Evolutionary conservation across 2,329 filamentous ascomycete species (phyloP), one percentile per base, ranked within the genome.

Genomic region (Ascochyta fabae): DNA sequence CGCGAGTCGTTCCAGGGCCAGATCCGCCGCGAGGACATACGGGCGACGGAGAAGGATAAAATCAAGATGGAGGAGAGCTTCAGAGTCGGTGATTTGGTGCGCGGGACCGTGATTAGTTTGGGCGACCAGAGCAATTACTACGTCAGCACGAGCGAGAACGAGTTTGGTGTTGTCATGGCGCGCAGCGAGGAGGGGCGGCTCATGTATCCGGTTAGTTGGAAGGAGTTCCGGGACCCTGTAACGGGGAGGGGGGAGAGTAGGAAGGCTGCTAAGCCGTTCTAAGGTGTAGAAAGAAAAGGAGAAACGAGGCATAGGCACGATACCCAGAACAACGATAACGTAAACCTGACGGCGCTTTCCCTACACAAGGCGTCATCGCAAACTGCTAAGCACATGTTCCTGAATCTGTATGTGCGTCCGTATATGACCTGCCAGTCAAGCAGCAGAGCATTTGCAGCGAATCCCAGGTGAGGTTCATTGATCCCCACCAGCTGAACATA

Each of bases 51-150:
- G 79, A 96, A 97, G 79, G 95, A 98, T 74, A 91, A 91, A 66
- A 91, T 97, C 39, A 91, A 90, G 74, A 90, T 98, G 60, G 88
- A 91, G 64, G 92, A 96, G 74, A 91, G 89, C 69, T 98, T 98
- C 73, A 84, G 92, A 62, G 93, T 96, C 0, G 95, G 95, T 0
- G 95, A 99, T 79, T 87, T 98, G 62, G 91, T 99, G 47, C 81
- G 91, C 46, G 95, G 92, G 4, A 85, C 88, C 52, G 92, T 99
- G 69, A 95, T 96, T 55, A 95, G 90, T 7, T 78, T 98, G 13
- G 95, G 95, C 34, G 95, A 99, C 73, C 93, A 98, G 78, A 87
- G 90, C 46, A 96, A 91, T 69, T 99, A 98, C 75, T 99, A 97
- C 75, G 83, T 96, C n/a, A 90, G 88, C 24, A 99, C 95, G 1